Conservation (phyloP, 768 basidiomycete genomes). For the Mycena floridula region DNA sequence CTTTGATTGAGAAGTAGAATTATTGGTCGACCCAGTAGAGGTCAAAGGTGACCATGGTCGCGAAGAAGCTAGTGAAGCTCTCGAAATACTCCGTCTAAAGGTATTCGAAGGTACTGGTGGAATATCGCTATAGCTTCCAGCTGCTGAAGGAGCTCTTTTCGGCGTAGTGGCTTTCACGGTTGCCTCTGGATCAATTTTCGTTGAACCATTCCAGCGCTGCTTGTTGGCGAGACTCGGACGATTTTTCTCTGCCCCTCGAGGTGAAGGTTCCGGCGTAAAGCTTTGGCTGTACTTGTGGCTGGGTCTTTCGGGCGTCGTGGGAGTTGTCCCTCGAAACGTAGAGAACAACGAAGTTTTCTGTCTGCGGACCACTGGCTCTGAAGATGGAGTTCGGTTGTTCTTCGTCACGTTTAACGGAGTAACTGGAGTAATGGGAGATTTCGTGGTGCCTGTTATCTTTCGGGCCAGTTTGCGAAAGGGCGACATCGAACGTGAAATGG, state of each 20-base stretch:
- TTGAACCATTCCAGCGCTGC: conserved; percentile 78
- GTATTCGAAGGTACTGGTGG: conserved; percentile 43
- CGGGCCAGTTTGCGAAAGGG: conserved; percentile 76
- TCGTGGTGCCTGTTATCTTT: conserved; percentile 47
- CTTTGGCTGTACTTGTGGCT: conserved; percentile 68
- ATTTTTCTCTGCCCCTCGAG: conserved; percentile 39
- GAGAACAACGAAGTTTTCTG: conserved; percentile 62
- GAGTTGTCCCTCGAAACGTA: conserved; percentile 36
- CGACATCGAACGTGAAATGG: conserved; percentile 72
- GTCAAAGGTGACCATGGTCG: conserved; percentile 76
- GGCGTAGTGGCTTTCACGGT: conserved; percentile 46
- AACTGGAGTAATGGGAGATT: conserved; percentile 30
- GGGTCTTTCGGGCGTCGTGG: conserved; percentile 51
- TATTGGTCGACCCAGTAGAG: conserved; percentile 65
- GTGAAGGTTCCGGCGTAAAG: conserved; percentile 65
- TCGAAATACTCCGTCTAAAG: conserved; percentile 60
- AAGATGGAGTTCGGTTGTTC: conserved; percentile 39
- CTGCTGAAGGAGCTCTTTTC: conserved; percentile 44
- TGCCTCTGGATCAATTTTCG: conserved; percentile 57
- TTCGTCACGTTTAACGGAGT: conserved; percentile 46
- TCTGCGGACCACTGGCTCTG: conserved; percentile 52
- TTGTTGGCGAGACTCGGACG: conserved; percentile 24
- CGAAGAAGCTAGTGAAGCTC: conserved; percentile 72
- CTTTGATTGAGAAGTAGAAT: conserved; percentile 43
- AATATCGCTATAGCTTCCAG: conserved; percentile 33